phyloP scores from a whole-genome alignment of 441 rosid species.

The Gossypium lobatum region DNA sequence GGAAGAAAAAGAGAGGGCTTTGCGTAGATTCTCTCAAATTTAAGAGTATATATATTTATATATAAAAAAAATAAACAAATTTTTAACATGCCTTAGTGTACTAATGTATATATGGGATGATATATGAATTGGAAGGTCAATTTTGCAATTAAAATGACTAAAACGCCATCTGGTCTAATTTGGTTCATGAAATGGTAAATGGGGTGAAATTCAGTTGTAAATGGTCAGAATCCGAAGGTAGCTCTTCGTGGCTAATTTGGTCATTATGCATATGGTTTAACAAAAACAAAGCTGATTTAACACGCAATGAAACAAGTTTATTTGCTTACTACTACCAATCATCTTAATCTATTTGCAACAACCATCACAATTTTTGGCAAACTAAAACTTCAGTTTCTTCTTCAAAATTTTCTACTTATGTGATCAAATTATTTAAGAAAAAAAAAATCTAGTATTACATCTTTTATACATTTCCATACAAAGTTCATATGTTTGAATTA shows the following conservation, averaged over 20 bases:
- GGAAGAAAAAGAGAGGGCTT: background rate
- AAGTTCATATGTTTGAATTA: background rate
- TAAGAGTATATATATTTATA: background rate
- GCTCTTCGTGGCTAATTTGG: background rate
- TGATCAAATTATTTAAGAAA: no score
- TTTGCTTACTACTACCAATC: background rate
- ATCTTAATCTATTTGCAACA: background rate
- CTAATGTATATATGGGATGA: background rate
- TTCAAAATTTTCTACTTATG: no score
- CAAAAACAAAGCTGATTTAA: background rate
- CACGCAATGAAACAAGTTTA: background rate
- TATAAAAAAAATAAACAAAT: no score
- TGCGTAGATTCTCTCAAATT: background rate
- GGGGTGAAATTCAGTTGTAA: background rate
- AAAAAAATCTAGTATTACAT: no score
- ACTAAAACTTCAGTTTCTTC: no score
- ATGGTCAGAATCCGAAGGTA: constrained; percentile 4
- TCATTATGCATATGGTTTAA: constrained; percentile 5
- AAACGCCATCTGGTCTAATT: background rate
- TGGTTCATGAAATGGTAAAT: background rate
- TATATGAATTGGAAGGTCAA: background rate
- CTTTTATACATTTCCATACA: background rate
- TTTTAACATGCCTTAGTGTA: background rate
- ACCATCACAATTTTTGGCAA: no score
- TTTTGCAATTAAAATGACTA: constrained; percentile 3